Percentiles rank a stretch among this genome's conserved stretches.
Conservation (phyloP, 1,284 basidiomycete genomes). For the Uromyces viciae-fabae region DNA sequence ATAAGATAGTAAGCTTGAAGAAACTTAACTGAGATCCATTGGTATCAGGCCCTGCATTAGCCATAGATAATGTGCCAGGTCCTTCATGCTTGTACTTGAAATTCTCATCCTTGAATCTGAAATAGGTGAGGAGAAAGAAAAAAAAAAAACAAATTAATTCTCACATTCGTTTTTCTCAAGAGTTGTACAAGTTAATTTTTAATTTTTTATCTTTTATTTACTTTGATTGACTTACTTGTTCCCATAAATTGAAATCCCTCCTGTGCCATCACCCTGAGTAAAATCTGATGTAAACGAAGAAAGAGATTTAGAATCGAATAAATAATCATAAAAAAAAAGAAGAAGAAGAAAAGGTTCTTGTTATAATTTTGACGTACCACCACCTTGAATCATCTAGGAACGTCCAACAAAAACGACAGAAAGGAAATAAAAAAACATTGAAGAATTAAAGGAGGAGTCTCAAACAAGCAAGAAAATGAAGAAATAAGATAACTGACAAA, state of each 20-base stretch:
- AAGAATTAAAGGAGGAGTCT: background rate
- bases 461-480: background rate
- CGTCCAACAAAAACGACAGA: background rate
- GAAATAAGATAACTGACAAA: constrained; percentile 26
- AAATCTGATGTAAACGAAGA: constrained; percentile 19
- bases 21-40: constrained; percentile 41
- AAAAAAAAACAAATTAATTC: background rate
- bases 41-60: constrained; percentile 37
- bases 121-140: background rate
- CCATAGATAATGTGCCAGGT: constrained; percentile 39
- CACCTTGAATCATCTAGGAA: constrained; percentile 42
- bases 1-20: too few species aligned
- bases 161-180: background rate
- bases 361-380: constrained; percentile 29
- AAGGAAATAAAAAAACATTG: background rate
- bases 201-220: background rate
- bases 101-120: constrained; percentile 38
- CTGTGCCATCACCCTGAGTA: constrained; percentile 38
- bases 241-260: constrained; percentile 41
- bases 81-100: constrained; percentile 43
- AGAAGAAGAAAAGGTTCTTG: background rate
- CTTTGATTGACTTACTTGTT: constrained; percentile 7
- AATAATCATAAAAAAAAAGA: background rate
- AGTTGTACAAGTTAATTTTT: too few species aligned
- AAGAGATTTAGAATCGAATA: background rate